These are phyloP conservation scores for Lavandula angustifolia DNA, from an alignment of 257 asterid species.

Conservation along the genomic window DNA sequence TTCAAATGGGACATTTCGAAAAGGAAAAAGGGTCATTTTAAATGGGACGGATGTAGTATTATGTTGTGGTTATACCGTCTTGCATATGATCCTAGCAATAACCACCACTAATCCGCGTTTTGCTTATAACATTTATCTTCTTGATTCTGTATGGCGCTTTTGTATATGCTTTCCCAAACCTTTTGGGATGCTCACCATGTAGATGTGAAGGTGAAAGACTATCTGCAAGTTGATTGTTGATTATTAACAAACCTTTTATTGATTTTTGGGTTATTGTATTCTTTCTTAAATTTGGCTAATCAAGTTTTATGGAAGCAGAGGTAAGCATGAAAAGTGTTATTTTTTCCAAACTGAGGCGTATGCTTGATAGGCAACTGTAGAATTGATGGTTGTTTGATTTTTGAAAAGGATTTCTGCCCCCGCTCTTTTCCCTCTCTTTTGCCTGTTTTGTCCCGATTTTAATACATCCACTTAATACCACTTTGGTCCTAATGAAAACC, in stretches of 20 bases:
- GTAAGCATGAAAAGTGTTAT: neutral
- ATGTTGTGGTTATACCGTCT: neutral
- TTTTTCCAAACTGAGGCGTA: neutral
- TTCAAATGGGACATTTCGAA: too few relatives aligned
- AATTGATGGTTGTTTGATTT: constrained; percentile 5
- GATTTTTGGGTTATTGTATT: neutral
- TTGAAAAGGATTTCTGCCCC: neutral
- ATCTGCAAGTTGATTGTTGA: neutral
- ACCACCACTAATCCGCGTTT: neutral
- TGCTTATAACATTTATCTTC: neutral
- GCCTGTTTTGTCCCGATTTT: neutral
- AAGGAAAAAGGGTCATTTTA: too few relatives aligned
- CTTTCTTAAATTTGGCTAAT: neutral
- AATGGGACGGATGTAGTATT: too few relatives aligned
- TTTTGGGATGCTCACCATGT: constrained; percentile 5
- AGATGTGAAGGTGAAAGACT: constrained; percentile 1
- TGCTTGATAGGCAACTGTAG: neutral
- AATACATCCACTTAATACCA: neutral
- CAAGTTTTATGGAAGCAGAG: neutral
- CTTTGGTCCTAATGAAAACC: too few relatives aligned
- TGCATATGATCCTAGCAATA: neutral
- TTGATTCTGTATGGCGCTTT: neutral
- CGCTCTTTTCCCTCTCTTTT: neutral
- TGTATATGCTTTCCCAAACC: neutral
- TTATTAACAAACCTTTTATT: neutral